phyloP scores from a whole-genome alignment of 2,329 filamentous ascomycete species.

The Venturia carpophila region DNA sequence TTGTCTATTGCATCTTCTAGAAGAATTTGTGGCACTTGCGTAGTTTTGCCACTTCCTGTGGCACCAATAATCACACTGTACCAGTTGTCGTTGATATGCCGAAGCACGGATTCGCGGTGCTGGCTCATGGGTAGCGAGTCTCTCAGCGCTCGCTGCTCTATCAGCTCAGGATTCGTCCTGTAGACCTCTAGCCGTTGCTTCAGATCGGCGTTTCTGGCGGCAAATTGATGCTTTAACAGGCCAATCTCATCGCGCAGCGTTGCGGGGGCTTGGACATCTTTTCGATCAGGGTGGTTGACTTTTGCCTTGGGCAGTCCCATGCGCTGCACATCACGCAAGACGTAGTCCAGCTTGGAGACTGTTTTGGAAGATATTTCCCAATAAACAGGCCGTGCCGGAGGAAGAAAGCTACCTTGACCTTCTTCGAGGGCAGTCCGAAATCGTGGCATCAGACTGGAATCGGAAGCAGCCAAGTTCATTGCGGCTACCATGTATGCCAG shows the following conservation, averaged over 20 bases:
- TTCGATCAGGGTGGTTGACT: background rate
- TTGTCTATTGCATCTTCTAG: slow-evolving; percentile 39
- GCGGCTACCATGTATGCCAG: background rate
- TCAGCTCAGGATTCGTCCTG: slow-evolving; percentile 21
- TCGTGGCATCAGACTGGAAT: background rate
- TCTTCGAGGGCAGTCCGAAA: background rate
- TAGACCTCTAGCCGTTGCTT: slow-evolving; percentile 22
- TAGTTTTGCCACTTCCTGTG: slow-evolving; percentile 42
- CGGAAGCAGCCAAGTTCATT: background rate
- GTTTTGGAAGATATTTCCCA: background rate
- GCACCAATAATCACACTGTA: slow-evolving; percentile 42
- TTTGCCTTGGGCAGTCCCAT: background rate
- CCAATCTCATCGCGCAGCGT: background rate
- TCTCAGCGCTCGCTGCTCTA: slow-evolving; percentile 28
- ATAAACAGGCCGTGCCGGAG: background rate
- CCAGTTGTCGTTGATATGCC: slow-evolving; percentile 33
- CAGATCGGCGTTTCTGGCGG: slow-evolving; percentile 19
- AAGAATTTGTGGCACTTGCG: slow-evolving; percentile 47
- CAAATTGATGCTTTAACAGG: background rate
- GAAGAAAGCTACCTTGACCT: background rate
- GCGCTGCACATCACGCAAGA: background rate
- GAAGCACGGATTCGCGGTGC: slow-evolving; percentile 30
- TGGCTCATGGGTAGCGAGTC: slow-evolving; percentile 35
- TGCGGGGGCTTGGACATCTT: background rate
- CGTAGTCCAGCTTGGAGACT: background rate